A percentile compares a stretch with the other conserved stretches of the same genome.
These are phyloP conservation scores for Malus hybrid DNA, from an alignment of 331 rosid genomes.

Conservation along the genomic window DNA sequence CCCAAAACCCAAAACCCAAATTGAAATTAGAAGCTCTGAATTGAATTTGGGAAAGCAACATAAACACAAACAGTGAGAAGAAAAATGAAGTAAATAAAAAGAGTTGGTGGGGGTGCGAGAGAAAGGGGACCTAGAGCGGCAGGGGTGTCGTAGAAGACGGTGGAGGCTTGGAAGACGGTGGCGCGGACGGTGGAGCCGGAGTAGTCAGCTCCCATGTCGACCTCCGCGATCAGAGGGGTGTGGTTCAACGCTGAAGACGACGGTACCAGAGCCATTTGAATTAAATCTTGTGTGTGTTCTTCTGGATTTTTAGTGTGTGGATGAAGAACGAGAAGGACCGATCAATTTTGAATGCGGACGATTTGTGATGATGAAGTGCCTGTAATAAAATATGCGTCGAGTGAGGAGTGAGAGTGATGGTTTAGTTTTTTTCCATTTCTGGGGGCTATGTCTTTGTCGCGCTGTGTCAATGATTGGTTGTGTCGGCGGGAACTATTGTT, in stretches of 20 bases:
- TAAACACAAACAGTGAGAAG: neutral
- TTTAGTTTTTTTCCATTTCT: no score
- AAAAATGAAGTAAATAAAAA: neutral
- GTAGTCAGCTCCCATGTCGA: slow-evolving; percentile 60
- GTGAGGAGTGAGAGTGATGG: no score
- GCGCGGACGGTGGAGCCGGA: slow-evolving; percentile 56
- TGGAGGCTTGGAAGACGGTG: slow-evolving; percentile 80
- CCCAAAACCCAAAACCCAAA: neutral
- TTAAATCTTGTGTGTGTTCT: neutral
- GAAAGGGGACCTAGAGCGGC: slow-evolving; percentile 67
- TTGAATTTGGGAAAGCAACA: neutral
- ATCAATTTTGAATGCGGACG: neutral
- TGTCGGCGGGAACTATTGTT: no score
- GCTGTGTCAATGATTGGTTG: no score
- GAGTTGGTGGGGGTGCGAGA: neutral
- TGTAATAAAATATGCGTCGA: no score
- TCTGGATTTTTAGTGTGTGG: neutral
- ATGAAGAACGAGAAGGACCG: neutral
- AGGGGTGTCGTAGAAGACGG: slow-evolving; percentile 53
- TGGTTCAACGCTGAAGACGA: slow-evolving; percentile 30
- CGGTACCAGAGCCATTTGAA: slow-evolving; percentile 42
- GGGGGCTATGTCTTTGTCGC: no score
- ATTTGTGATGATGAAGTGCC: no score
- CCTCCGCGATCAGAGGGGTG: slow-evolving; percentile 53
- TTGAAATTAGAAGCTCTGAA: no score